phyloP scores from a whole-genome alignment of 345 rosid genomes.

The Populus pruinosa region DNA sequence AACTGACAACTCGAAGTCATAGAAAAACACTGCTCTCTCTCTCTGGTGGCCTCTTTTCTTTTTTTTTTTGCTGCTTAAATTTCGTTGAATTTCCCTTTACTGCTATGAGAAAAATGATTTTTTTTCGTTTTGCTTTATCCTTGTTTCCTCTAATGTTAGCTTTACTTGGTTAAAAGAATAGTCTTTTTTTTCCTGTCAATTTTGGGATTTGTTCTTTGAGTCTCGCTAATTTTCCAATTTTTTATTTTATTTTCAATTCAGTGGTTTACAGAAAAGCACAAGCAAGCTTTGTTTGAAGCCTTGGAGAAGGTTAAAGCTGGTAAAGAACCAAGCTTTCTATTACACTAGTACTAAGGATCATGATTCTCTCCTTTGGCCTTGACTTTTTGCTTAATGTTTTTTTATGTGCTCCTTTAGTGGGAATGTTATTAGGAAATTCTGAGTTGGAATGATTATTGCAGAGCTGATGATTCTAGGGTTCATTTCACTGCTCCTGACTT shows the following conservation, averaged over 20 bases:
- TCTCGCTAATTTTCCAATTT: background rate
- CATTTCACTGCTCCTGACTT: constrained; percentile 81
- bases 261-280: constrained; percentile 76
- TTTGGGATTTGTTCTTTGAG: background rate
- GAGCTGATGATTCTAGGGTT: constrained; percentile 95
- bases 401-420: background rate
- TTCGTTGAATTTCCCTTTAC: background rate
- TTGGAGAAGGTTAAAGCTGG: constrained; percentile 88
- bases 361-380: background rate
- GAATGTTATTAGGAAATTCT: background rate
- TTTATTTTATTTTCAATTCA: constrained; percentile 18
- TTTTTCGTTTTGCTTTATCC: background rate
- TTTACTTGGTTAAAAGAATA: background rate
- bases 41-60: background rate
- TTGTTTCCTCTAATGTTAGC: background rate
- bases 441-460: constrained; percentile 34
- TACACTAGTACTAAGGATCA: background rate
- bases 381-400: background rate
- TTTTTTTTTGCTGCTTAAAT: background rate
- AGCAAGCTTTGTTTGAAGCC: constrained; percentile 80
- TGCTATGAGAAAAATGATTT: background rate
- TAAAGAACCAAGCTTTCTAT: constrained; percentile 17
- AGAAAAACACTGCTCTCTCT: background rate
- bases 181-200: background rate
- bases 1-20: background rate